Percentiles rank a stretch among this genome's conserved stretches.
Evolutionary conservation across 139 green algal species (phyloP).

Genomic region (Picochlorum sp.): DNA sequence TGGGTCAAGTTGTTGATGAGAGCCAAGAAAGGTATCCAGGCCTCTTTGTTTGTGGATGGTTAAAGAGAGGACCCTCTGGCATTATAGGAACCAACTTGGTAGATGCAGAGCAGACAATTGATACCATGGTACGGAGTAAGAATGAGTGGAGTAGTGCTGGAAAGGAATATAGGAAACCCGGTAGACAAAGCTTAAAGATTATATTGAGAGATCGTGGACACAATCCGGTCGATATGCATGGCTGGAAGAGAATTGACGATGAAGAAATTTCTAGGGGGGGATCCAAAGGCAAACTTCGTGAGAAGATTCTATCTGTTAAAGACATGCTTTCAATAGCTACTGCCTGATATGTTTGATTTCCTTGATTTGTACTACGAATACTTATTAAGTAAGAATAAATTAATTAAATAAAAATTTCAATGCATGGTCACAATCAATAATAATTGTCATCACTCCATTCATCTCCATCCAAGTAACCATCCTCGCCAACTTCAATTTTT

Average conservation of each 20-base stretch:
- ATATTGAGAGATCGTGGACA: conserved; percentile 34
- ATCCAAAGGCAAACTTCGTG: conserved; percentile 36
- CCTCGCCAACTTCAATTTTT: background rate
- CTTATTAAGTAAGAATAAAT: background rate
- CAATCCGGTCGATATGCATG: conserved; percentile 24
- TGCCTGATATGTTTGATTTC: too few relatives aligned
- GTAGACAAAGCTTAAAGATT: conserved; percentile 13
- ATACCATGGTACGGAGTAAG: conserved; percentile 23
- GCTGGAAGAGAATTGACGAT: conserved; percentile 54
- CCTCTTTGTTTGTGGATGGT: conserved; percentile 79
- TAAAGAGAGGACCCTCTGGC: conserved; percentile 75
- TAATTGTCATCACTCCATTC: conserved; percentile 38
- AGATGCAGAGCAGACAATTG: conserved; percentile 71
- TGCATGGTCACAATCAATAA: too few relatives aligned
- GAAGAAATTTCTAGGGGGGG: conserved; percentile 36
- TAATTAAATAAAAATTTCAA: too few relatives aligned
- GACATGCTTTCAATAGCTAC: conserved; percentile 46
- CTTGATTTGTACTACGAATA: background rate
- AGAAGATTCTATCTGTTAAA: conserved; percentile 45
- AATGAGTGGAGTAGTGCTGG: background rate
- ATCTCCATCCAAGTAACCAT: conserved; percentile 21
- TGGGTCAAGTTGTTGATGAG: conserved; percentile 11
- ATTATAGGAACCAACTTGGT: conserved; percentile 87
- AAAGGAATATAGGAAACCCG: background rate
- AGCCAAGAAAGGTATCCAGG: conserved; percentile 20